phyloP scores from a whole-genome alignment of 1,284 basidiomycete species.

The Melanopsichium pennsylvanicum region DNA sequence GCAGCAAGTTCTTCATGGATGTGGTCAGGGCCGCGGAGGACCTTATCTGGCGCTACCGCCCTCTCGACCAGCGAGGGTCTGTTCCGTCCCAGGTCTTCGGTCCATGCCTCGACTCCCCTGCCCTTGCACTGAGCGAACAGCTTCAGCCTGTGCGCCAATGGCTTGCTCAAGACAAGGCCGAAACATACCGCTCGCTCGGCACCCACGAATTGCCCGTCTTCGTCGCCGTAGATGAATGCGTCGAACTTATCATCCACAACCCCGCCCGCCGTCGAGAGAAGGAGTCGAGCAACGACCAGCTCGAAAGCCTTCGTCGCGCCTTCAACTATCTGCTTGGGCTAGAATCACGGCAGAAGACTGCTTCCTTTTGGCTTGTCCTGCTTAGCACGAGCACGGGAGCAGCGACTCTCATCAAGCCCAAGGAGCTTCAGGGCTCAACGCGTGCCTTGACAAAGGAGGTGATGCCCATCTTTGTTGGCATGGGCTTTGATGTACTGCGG shows the following conservation, averaged over 20 bases:
- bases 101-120: too few species aligned
- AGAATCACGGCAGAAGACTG: neutral
- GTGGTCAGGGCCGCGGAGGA: too few species aligned
- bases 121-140: too few species aligned
- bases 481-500: conserved; percentile 1
- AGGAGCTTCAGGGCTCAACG: neutral
- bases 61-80: too few species aligned
- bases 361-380: conserved; percentile 4
- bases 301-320: conserved; percentile 1
- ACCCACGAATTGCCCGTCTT: neutral
- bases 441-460: neutral
- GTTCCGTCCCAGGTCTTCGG: too few species aligned
- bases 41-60: too few species aligned
- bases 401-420: neutral
- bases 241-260: neutral
- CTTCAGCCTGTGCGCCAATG: too few species aligned
- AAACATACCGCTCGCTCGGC: too few species aligned
- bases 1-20: too few species aligned
- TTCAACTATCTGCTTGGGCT: neutral
- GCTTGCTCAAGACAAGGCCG: too few species aligned
- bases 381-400: conserved; percentile 3
- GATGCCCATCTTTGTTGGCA: neutral
- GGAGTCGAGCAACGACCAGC: too few species aligned
- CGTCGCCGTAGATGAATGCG: conserved; percentile 11
- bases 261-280: too few species aligned